phyloP scores from a whole-genome alignment of 306 rosid species.

The Sicyos edulis region DNA sequence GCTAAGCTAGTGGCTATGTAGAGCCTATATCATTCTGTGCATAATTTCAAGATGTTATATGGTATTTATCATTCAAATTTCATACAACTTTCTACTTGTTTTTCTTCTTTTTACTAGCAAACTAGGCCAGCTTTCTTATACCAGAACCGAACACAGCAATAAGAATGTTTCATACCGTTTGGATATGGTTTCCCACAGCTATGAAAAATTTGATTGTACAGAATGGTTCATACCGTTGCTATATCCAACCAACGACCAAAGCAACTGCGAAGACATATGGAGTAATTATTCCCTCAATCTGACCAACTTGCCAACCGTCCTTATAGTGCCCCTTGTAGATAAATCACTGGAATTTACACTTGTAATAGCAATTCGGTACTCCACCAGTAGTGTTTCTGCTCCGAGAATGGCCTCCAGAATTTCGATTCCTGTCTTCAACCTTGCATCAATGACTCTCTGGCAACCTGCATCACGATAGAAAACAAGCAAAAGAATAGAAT shows the following conservation, averaged over 20 bases:
- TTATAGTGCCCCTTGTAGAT: constrained; percentile 5
- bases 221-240: constrained; percentile 14
- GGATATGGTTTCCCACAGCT: neutral
- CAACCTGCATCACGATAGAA: constrained; percentile 44
- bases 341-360: constrained; percentile 13
- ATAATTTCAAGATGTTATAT: no score
- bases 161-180: neutral
- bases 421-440: constrained; percentile 15
- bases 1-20: no score
- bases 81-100: neutral
- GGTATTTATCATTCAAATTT: neutral
- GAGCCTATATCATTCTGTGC: no score
- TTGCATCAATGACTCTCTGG: constrained; percentile 81
- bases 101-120: neutral
- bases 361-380: constrained; percentile 6
- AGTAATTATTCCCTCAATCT: constrained; percentile 12
- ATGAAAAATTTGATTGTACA: neutral
- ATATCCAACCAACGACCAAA: neutral
- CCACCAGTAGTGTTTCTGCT: neutral
- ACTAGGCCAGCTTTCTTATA: neutral
- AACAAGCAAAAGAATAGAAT: constrained; percentile 22
- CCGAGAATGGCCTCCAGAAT: constrained; percentile 5
- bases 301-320: neutral
- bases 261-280: neutral
- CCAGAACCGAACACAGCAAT: neutral